These are phyloP conservation scores for Ogataea populi-albae DNA, from an alignment of 805 yeast species.

Conservation along the genomic window DNA sequence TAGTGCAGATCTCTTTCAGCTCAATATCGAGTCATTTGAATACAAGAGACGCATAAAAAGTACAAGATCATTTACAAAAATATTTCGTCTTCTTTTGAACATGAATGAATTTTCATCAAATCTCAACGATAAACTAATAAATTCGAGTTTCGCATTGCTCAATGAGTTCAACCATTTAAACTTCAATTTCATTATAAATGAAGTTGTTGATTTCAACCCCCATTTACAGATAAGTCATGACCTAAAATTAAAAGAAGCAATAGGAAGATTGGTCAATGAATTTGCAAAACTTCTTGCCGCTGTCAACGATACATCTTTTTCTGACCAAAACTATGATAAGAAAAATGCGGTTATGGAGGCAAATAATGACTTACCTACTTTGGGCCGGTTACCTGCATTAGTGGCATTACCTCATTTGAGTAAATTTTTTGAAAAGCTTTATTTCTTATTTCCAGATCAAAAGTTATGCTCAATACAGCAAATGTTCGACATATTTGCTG, in stretches of 20 bases:
- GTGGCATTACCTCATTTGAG: not conserved
- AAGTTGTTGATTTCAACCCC: constrained; percentile 1
- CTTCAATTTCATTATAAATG: constrained; percentile 3
- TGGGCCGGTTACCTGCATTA: not conserved
- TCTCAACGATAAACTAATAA: constrained; percentile 2
- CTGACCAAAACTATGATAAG: no score
- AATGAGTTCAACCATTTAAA: constrained; percentile 6
- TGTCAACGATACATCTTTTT: no score
- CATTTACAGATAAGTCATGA: not conserved
- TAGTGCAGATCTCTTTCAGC: constrained; percentile 1
- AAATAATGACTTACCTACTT: not conserved
- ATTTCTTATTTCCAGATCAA: constrained; percentile 2
- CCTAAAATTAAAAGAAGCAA: not conserved
- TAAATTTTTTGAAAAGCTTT: constrained; percentile 3
- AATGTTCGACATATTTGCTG: constrained; percentile 2
- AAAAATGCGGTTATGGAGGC: not conserved
- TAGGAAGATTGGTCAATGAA: constrained; percentile 2
- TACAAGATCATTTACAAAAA: constrained; percentile 4
- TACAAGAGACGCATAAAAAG: constrained; percentile 2
- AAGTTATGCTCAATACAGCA: constrained; percentile 2
- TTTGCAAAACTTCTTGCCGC: constrained; percentile 1
- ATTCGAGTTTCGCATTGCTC: not conserved
- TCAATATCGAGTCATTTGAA: constrained; percentile 1
- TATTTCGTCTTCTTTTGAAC: not conserved
- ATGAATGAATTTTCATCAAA: constrained; percentile 5